Conservation (phyloP, 306 rosid genomes). For the Cucumis melo region DNA sequence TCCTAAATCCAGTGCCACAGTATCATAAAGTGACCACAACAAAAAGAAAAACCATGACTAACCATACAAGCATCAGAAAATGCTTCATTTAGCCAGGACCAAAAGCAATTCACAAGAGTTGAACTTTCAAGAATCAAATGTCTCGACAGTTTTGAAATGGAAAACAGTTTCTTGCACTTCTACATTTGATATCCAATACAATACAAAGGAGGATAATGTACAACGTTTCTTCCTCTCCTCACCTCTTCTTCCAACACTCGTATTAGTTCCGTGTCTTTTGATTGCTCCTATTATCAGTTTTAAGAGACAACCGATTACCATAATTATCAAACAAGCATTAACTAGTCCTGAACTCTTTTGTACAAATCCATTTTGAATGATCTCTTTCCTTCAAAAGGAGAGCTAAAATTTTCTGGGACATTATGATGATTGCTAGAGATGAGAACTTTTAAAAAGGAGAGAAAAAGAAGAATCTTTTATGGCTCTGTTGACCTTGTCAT, state of each 20-base stretch:
- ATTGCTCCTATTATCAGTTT: background rate
- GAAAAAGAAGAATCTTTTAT: slow-evolving; percentile 3
- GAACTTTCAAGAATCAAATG: background rate
- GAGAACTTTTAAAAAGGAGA: slow-evolving; percentile 2
- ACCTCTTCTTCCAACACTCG: background rate
- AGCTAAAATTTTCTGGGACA: background rate
- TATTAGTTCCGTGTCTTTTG: background rate
- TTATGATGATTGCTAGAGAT: background rate
- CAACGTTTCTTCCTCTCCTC: background rate
- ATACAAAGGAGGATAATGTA: background rate
- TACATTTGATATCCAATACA: background rate
- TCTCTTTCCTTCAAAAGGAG: background rate
- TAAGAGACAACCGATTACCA: background rate
- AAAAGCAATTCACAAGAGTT: background rate
- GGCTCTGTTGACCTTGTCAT: background rate
- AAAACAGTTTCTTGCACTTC: background rate
- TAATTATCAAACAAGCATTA: background rate
- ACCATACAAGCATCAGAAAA: background rate
- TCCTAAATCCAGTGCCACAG: background rate
- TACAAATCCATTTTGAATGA: background rate
- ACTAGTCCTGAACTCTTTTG: background rate
- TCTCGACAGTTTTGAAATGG: background rate
- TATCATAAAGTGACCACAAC: background rate
- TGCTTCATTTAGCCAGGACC: background rate
- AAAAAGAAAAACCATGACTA: background rate